Evolutionary conservation across 1,139 yeast species (phyloP).

Genomic region (Tardiomyces digboiensis): DNA sequence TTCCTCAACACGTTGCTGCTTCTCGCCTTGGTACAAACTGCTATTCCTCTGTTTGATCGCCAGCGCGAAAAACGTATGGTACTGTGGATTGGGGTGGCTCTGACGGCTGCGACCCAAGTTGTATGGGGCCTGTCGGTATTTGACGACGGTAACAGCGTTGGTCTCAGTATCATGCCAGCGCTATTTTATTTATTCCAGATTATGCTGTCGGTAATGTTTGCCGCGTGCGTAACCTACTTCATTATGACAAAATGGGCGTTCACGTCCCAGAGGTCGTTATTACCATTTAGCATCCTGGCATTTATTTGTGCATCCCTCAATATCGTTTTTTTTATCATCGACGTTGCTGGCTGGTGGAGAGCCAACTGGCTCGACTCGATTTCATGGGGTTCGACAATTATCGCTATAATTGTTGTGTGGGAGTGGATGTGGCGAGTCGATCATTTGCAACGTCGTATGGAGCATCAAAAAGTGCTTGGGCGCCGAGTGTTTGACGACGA

Average conservation of each 20-base stretch:
- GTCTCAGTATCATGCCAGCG: slow-evolving; percentile 65
- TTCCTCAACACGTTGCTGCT: slow-evolving; percentile 52
- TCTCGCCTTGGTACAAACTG: slow-evolving; percentile 67
- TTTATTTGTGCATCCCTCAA: slow-evolving; percentile 35
- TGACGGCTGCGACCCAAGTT: slow-evolving; percentile 51
- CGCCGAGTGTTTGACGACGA: slow-evolving; percentile 68
- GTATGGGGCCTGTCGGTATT: slow-evolving; percentile 65
- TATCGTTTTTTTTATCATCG: slow-evolving; percentile 66
- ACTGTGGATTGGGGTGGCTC: slow-evolving; percentile 48
- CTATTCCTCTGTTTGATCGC: slow-evolving; percentile 63
- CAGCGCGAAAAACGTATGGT: slow-evolving; percentile 62
- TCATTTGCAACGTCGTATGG: slow-evolving; percentile 46
- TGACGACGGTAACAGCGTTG: slow-evolving; percentile 38
- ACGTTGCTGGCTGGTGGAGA: slow-evolving; percentile 66
- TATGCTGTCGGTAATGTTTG: slow-evolving; percentile 63
- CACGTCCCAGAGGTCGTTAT: not conserved
- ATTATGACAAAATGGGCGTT: not conserved
- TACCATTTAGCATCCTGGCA: slow-evolving; percentile 34
- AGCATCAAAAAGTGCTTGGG: slow-evolving; percentile 67
- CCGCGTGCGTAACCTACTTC: slow-evolving; percentile 55
- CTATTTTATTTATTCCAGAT: slow-evolving; percentile 72
- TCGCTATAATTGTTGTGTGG: slow-evolving; percentile 71
- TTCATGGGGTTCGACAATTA: slow-evolving; percentile 57
- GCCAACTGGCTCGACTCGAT: slow-evolving; percentile 64
- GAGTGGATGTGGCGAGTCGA: slow-evolving; percentile 73